Base-by-base conservation (phyloP, 2,329 filamentous ascomycete genomes). In the Lachnellula arida region DNA sequence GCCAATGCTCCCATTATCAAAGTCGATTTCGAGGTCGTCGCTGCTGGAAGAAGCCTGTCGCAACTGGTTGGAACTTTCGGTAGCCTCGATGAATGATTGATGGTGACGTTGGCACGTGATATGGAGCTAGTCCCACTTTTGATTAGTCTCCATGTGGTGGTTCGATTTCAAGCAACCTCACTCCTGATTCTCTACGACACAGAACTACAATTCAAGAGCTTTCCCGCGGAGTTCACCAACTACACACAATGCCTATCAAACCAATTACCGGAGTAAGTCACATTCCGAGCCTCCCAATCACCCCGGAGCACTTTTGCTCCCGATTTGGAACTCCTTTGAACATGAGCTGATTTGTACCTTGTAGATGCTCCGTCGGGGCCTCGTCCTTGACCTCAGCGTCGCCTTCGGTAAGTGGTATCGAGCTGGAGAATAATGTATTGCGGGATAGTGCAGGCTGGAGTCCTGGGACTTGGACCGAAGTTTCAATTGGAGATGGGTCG, bases 361-460 rank as follows among this genome's bases (percentile, higher is more conserved):
- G 22, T 67, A 82, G 80, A 82, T 82, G 79, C 78, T 82, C 74
- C 78, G 79, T 67, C 73, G 78, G 69, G 74, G 77, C 69, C 72
- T 82, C 63, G 79, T 83, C 67, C 76, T 83, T 69, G 80, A 83
- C 69, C 74, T 83, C 65, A 77, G 77, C 62, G 76, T 81, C 68
- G 78, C 78, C 60, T 73, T 80, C 67, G 80, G 80, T 82, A 72
- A 65, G 79, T 67, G 17, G 53, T 43, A 11, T 47, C 19, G 17
- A 57, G 32, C 39, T 49, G 17, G 49, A 49, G 11, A 19, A 46
- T 46, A 17, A 6, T 25, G 15, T 47, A n/a, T 7, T 32, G 34
- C n/a, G 17, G 25, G 23, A 23, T 3, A 6, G 39, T 44, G 35
- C 19, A 25, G 12, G n/a, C 43, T 2, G 19, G 19, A 17, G 17